Evolutionary conservation across 495 filamentous ascomycete genomes (phyloP).

Genomic region (Chlorociboria aeruginascens): DNA sequence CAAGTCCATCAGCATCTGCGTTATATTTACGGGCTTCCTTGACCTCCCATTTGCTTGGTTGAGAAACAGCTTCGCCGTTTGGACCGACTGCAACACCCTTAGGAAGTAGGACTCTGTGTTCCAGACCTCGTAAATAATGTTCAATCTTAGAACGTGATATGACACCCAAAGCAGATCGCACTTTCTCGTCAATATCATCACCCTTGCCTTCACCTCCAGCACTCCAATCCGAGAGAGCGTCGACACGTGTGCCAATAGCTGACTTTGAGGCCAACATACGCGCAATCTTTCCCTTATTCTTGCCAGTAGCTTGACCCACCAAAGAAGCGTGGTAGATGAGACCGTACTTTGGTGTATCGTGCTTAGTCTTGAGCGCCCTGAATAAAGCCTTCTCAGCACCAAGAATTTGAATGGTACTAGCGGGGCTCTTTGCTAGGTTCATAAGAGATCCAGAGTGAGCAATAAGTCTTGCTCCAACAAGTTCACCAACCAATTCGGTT

Average conservation of each 20-base stretch:
- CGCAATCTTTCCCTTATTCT: conserved; percentile 99
- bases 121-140: conserved; percentile 68
- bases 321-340: conserved; percentile 97
- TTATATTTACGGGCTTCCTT: conserved; percentile 97
- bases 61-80: conserved; percentile 41
- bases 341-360: conserved; percentile 98
- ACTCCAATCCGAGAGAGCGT: conserved; percentile 75
- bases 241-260: conserved; percentile 82
- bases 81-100: conserved; percentile 66
- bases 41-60: conserved; percentile 73
- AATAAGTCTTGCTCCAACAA: conserved; percentile 91
- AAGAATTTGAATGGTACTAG: conserved; percentile 92
- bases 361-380: conserved; percentile 96
- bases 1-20: conserved; percentile 77
- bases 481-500: conserved; percentile 83
- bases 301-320: conserved; percentile 89
- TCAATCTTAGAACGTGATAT: conserved; percentile 68
- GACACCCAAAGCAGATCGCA: conserved; percentile 65
- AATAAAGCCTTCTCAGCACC: conserved; percentile 98
- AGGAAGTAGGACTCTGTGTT: conserved; percentile 78
- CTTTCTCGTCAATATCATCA: conserved; percentile 71
- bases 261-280: conserved; percentile 90
- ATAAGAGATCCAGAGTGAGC: conserved; percentile 90
- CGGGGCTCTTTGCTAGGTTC: conserved; percentile 93
- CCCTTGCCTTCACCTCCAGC: conserved; percentile 44